Percentiles rank a stretch among this genome's conserved stretches.
These are phyloP conservation scores for Suhomyces tanzawaensis DNA, from an alignment of 805 yeast species.

Conservation along the genomic window DNA sequence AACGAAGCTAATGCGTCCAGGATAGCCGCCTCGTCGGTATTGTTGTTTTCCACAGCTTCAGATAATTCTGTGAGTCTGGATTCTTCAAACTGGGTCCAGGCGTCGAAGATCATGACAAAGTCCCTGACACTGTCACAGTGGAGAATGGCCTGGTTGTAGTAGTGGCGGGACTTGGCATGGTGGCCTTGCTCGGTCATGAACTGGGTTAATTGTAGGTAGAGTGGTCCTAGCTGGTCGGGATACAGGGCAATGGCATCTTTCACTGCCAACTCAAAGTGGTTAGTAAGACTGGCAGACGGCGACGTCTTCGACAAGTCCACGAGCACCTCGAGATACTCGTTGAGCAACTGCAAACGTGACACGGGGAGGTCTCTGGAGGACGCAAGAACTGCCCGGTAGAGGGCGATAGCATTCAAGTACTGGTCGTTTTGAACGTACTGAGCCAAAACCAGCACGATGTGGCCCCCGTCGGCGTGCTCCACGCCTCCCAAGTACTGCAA, in stretches of 20 bases:
- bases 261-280: not conserved
- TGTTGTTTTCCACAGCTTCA: conserved; percentile 15
- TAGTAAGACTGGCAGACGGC: not conserved
- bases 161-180: conserved; percentile 20
- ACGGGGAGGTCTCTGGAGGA: conserved; percentile 12
- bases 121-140: conserved; percentile 53
- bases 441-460: conserved; percentile 29
- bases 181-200: conserved; percentile 43
- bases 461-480: conserved; percentile 16
- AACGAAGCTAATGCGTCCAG: conserved; percentile 21
- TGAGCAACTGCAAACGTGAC: conserved; percentile 49
- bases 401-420: not conserved
- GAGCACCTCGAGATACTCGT: conserved; percentile 44
- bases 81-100: conserved; percentile 61
- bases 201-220: conserved; percentile 47
- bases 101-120: conserved; percentile 62
- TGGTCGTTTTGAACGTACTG: conserved; percentile 33
- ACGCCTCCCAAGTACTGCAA: conserved; percentile 15
- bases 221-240: conserved; percentile 58
- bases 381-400: not conserved
- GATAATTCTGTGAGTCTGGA: conserved; percentile 15
- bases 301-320: conserved; percentile 10
- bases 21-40: not conserved
- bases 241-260: conserved; percentile 23
- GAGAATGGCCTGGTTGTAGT: conserved; percentile 49